phyloP scores from a whole-genome alignment of 257 asterid species.

The Cruciata laevipes region DNA sequence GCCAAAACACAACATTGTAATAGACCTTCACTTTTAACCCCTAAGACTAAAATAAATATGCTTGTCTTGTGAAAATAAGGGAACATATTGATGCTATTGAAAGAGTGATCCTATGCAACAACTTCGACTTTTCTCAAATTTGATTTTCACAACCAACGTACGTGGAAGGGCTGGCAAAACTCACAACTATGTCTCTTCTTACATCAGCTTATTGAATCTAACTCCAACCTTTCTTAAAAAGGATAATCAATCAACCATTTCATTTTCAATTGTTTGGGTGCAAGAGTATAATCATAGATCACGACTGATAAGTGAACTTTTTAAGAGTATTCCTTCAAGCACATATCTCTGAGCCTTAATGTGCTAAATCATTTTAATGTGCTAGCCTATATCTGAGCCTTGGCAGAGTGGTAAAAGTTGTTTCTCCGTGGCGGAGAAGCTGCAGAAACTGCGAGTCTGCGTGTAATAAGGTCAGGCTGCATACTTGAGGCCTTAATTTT shows the following conservation, averaged over 20 bases:
- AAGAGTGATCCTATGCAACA: not conserved
- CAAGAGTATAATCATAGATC: not conserved
- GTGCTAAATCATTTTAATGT: no score
- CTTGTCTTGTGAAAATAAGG: not conserved
- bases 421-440: not conserved
- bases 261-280: not conserved
- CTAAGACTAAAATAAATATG: not conserved
- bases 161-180: not conserved
- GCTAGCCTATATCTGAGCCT: not conserved
- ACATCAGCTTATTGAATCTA: not conserved
- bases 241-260: no score
- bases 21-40: not conserved
- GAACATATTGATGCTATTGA: not conserved
- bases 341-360: no score
- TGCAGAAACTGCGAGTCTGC: not conserved
- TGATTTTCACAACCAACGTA: not conserved
- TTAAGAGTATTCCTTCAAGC: not conserved
- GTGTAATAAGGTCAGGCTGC: no score
- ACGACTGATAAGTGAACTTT: not conserved
- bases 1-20: not conserved
- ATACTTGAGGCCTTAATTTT: no score
- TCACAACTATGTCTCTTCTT: not conserved
- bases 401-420: no score
- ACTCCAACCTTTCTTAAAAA: not conserved
- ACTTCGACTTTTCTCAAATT: not conserved